phyloP scores from a whole-genome alignment of 2,329 filamentous ascomycete genomes.

The Colletotrichum nymphaeae region DNA sequence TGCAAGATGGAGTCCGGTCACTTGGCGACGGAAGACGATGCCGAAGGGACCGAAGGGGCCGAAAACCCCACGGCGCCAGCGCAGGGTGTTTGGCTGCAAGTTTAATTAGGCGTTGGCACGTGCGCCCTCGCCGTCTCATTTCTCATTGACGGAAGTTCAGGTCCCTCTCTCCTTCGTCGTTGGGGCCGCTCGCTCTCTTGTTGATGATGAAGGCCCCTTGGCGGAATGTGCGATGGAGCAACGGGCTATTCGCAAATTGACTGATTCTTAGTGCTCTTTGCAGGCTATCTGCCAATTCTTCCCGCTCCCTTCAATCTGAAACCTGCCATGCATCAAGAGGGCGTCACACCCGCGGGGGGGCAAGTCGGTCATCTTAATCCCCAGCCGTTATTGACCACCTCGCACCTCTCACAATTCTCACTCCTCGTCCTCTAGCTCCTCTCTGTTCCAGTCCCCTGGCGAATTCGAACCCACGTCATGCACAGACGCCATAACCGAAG shows the following conservation, averaged over 20 bases:
- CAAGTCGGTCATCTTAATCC: constrained; percentile 9
- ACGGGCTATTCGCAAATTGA: neutral
- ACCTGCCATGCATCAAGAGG: constrained; percentile 34
- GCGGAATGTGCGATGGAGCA: neutral
- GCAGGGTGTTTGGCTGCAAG: constrained; percentile 12
- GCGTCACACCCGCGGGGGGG: constrained; percentile 19
- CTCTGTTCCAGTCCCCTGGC: neutral
- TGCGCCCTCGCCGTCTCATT: constrained; percentile 11
- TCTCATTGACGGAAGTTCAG: neutral
- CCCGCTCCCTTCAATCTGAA: constrained; percentile 31
- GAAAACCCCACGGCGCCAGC: constrained; percentile 1
- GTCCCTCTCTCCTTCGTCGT: neutral
- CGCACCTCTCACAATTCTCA: neutral
- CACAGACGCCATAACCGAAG: neutral
- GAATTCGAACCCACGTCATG: constrained; percentile 21
- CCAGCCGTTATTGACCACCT: neutral
- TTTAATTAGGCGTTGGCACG: constrained; percentile 34
- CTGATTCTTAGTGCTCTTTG: neutral
- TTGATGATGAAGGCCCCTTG: neutral
- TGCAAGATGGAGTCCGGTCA: neutral
- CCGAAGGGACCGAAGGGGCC: constrained; percentile 19
- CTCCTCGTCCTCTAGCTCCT: neutral
- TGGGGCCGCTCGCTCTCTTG: neutral
- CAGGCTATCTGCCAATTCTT: neutral
- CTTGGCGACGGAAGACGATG: constrained; percentile 22